Percentiles rank a stretch among this genome's conserved stretches.
These are phyloP conservation scores for Colletotrichum sp. DNA, from an alignment of 2,329 filamentous ascomycete species.

Conservation along the genomic window DNA sequence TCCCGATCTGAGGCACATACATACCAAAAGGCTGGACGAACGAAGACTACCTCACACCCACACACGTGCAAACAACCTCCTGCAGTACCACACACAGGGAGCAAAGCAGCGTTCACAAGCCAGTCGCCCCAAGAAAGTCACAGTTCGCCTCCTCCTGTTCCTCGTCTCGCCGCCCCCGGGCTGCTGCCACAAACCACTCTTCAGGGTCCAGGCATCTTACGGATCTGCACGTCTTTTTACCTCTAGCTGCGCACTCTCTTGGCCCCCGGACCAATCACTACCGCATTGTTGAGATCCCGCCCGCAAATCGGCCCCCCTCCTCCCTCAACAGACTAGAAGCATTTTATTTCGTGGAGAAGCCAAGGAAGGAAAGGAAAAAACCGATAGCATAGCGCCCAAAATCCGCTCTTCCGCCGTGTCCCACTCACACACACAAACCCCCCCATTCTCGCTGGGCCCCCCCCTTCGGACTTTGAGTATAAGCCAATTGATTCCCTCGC, in stretches of 20 bases:
- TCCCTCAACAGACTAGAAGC: conserved; percentile 17
- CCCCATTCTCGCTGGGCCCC: not conserved
- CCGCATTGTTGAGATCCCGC: conserved; percentile 20
- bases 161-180: not conserved
- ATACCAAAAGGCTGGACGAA: not conserved
- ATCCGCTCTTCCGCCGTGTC: not conserved
- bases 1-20: not conserved
- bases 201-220: conserved; percentile 12
- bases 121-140: not conserved
- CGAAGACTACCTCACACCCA: not conserved
- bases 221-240: not conserved
- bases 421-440: not conserved
- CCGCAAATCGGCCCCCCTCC: not conserved
- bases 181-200: not conserved
- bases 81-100: not conserved
- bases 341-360: conserved; percentile 11
- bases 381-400: not conserved
- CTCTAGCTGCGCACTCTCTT: not conserved
- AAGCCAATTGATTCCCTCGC: conserved; percentile 19
- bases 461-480: not conserved
- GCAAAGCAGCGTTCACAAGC: not conserved
- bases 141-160: not conserved
- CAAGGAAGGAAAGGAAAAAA: not conserved
- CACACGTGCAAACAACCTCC: not conserved
- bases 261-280: conserved; percentile 7